Evolutionary conservation across 2,329 filamentous ascomycete species (phyloP).

Genomic region (Cercospora nicotianae): DNA sequence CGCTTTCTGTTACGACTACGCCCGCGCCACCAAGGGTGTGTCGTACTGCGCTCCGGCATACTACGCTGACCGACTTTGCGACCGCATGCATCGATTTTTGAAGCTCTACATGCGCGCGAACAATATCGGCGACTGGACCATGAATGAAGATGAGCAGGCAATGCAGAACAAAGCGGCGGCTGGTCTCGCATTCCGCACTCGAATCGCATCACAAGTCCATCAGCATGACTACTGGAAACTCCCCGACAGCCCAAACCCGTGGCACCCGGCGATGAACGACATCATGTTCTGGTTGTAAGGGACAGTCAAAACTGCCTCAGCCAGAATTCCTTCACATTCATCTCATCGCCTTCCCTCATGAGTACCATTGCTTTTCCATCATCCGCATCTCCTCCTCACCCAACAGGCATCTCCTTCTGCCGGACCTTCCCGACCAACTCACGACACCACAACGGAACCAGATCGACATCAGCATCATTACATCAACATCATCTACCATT

Average conservation of each 20-base stretch:
- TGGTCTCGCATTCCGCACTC: background rate
- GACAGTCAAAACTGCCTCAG: background rate
- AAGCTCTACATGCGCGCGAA: constrained; percentile 8
- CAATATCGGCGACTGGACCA: constrained; percentile 16
- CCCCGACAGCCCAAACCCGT: too few species aligned
- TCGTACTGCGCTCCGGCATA: constrained; percentile 43
- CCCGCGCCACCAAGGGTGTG: constrained; percentile 36
- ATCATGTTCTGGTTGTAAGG: constrained; percentile 36
- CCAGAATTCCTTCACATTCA: background rate
- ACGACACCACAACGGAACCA: background rate
- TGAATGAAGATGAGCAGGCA: background rate
- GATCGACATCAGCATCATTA: background rate
- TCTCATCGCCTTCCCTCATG: background rate
- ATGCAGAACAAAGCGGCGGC: too few species aligned
- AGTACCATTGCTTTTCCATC: background rate
- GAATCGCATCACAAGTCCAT: too few species aligned
- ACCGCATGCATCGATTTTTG: constrained; percentile 39
- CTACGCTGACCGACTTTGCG: constrained; percentile 44
- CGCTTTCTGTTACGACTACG: constrained; percentile 39
- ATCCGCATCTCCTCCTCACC: background rate
- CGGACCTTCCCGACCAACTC: background rate
- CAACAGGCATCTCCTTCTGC: background rate
- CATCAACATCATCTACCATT: background rate
- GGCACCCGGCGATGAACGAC: constrained; percentile 31
- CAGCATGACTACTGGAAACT: too few species aligned